Percentiles rank a stretch among this genome's conserved stretches.
Conservation (phyloP, 805 yeast genomes). For the Saturnispora besseyi region DNA sequence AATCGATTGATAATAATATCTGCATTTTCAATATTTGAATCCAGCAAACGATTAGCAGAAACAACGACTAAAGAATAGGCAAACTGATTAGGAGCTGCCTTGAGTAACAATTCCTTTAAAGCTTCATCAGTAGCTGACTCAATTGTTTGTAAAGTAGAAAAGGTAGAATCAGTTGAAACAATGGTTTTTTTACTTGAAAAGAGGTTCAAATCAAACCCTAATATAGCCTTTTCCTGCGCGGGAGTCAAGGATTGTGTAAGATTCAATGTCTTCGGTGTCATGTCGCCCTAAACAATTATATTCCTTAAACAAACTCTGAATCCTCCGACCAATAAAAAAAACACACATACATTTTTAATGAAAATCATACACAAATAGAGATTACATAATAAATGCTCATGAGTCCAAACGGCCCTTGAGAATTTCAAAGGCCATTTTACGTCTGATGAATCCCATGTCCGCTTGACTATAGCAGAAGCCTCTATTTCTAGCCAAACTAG, state of each 20-base stretch:
- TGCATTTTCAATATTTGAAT: not conserved
- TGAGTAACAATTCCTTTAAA: not conserved
- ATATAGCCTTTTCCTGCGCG: conserved; percentile 10
- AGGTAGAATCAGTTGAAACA: conserved; percentile 7
- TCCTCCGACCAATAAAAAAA: not conserved
- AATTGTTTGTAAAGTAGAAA: conserved; percentile 2
- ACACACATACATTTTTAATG: not conserved
- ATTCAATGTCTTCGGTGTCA: not conserved
- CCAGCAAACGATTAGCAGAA: not conserved
- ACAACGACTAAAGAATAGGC: conserved; percentile 1
- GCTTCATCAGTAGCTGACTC: not conserved
- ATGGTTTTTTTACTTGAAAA: not conserved
- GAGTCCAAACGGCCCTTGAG: conserved; percentile 16
- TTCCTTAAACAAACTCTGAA: not conserved
- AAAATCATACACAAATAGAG: not conserved
- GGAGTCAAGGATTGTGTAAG: conserved; percentile 9
- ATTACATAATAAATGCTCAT: conserved; percentile 1
- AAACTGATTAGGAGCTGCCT: conserved; percentile 4
- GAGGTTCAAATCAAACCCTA: conserved; percentile 7
- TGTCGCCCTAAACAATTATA: not conserved
- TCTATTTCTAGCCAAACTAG: conserved; percentile 44
- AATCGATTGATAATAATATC: not conserved
- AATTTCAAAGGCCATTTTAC: conserved; percentile 60
- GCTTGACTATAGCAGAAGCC: conserved; percentile 49
- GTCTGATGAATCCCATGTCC: conserved; percentile 62